A percentile compares a stretch with the other conserved stretches of the same genome.
Evolutionary conservation across 352 stramenopile genomes (phyloP).

Genomic region (Phytophthora citricola): DNA sequence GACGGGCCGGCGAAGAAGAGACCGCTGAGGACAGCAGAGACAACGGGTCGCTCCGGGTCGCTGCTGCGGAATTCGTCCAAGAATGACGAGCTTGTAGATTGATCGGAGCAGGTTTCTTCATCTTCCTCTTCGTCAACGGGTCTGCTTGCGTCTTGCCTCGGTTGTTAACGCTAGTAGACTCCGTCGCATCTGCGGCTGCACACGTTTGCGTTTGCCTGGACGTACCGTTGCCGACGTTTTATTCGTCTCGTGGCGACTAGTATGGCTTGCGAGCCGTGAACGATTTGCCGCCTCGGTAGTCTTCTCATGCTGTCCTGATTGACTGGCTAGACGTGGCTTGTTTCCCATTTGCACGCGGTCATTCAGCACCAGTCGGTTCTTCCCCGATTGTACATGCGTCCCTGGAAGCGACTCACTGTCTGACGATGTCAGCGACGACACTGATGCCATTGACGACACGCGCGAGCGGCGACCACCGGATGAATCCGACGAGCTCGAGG

Average conservation of each 20-base stretch:
- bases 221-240: not conserved
- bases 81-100: not conserved
- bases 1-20: slow-evolving; percentile 15
- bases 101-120: slow-evolving; percentile 8
- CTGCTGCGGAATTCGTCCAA: not conserved
- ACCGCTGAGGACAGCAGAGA: slow-evolving; percentile 11
- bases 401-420: slow-evolving; percentile 1
- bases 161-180: slow-evolving; percentile 3
- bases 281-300: not conserved
- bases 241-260: not conserved
- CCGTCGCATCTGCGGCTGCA: slow-evolving; percentile 14
- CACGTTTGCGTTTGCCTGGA: slow-evolving; percentile 24
- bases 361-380: slow-evolving; percentile 25
- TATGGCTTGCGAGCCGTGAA: not conserved
- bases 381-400: slow-evolving; percentile 1
- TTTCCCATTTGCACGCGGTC: slow-evolving; percentile 5
- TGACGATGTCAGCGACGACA: slow-evolving; percentile 19
- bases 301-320: not conserved
- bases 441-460: slow-evolving; percentile 14
- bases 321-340: not conserved
- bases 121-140: slow-evolving; percentile 6
- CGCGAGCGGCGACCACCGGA: not conserved
- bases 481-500: slow-evolving; percentile 27
- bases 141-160: not conserved
- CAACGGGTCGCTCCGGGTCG: slow-evolving; percentile 1